phyloP scores from a whole-genome alignment of 148 eudicot genomes.

The Silene uniflora region DNA sequence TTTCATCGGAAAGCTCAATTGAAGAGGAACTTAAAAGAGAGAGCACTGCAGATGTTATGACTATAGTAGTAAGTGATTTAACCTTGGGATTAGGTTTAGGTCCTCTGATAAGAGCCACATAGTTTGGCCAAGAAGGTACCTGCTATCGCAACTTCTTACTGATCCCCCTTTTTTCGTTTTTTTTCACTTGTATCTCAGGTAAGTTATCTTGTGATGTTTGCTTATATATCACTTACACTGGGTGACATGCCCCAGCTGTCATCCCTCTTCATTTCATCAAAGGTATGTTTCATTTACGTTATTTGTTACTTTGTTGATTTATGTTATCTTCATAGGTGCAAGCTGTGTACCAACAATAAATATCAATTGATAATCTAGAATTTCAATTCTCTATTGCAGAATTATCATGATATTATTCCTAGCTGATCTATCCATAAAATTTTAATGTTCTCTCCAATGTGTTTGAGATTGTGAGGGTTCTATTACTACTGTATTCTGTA shows the following conservation, averaged over 20 bases:
- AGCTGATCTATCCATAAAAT: neutral
- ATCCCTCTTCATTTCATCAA: constrained; percentile 66
- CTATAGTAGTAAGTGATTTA: constrained; percentile 59
- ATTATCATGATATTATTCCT: too few relatives aligned
- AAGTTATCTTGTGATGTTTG: constrained; percentile 99
- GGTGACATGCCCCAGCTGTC: constrained; percentile 78
- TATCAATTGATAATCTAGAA: neutral
- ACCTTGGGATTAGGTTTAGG: neutral
- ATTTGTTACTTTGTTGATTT: neutral
- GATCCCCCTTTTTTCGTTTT: constrained; percentile 7
- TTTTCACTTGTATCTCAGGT: constrained; percentile 48
- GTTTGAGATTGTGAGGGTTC: neutral
- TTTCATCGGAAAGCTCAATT: constrained; percentile 96
- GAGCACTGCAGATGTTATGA: constrained; percentile 95
- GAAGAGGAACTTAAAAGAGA: constrained; percentile 98
- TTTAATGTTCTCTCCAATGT: neutral
- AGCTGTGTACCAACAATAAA: neutral
- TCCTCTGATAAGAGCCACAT: neutral
- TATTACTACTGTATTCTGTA: neutral
- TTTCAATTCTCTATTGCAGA: neutral
- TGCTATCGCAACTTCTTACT: neutral
- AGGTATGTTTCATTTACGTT: constrained; percentile 46
- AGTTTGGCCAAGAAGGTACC: neutral
- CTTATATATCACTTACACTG: constrained; percentile 96
- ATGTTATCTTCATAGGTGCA: neutral